Evolutionary conservation across 331 rosid genomes (phyloP).

Genomic region (Pyracantha coccinea): DNA sequence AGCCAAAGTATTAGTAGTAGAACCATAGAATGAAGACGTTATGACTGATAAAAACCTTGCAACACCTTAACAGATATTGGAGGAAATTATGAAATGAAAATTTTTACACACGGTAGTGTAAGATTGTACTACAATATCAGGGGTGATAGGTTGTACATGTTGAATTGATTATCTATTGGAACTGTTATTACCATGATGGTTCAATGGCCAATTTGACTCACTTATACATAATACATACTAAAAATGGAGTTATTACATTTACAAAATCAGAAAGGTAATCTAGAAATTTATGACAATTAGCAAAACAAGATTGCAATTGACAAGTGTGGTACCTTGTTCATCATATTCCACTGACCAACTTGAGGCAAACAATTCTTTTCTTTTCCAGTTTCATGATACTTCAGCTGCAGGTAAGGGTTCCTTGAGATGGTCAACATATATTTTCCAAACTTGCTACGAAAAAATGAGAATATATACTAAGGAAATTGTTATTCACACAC

Average conservation of each 20-base stretch:
- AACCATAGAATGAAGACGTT: too few species aligned
- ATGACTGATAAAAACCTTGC: too few species aligned
- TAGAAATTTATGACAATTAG: not conserved
- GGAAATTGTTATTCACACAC: too few species aligned
- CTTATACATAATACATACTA: not conserved
- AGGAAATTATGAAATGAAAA: too few species aligned
- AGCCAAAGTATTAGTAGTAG: slow-evolving; percentile 1
- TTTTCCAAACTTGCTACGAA: not conserved
- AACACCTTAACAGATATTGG: too few species aligned
- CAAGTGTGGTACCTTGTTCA: slow-evolving; percentile 76
- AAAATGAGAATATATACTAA: not conserved
- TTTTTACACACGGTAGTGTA: not conserved
- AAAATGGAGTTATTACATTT: not conserved
- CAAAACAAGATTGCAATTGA: not conserved
- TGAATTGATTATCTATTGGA: not conserved
- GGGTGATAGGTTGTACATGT: not conserved
- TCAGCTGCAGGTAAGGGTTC: slow-evolving; percentile 50
- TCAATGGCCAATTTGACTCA: not conserved
- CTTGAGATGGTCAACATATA: not conserved
- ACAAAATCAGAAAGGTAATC: not conserved
- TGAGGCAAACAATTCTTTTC: slow-evolving; percentile 97
- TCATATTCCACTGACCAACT: slow-evolving; percentile 99
- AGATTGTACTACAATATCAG: not conserved
- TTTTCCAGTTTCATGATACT: slow-evolving; percentile 90
- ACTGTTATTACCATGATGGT: not conserved